These are phyloP conservation scores for Thermoascus crustaceus DNA, from an alignment of 2,329 filamentous ascomycete genomes.

Conservation along the genomic window DNA sequence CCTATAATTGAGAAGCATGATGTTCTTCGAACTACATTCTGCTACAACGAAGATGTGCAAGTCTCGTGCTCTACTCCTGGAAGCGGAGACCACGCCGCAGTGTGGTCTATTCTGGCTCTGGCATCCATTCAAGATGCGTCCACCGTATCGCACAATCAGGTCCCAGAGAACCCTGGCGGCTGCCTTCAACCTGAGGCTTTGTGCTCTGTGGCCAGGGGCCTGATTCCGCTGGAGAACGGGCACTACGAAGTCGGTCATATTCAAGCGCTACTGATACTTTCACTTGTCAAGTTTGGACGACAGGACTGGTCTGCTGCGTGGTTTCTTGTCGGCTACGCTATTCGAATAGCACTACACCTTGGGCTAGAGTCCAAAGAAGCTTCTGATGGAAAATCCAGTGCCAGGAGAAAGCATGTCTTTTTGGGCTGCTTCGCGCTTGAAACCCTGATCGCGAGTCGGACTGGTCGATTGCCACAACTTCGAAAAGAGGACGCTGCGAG, in stretches of 20 bases:
- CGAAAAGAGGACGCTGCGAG: slow-evolving; percentile 36
- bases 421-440: not conserved
- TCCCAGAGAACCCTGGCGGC: not conserved
- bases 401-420: slow-evolving; percentile 6
- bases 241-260: slow-evolving; percentile 1
- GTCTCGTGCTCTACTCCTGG: not conserved
- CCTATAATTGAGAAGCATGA: slow-evolving; percentile 1
- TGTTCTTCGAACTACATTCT: not conserved
- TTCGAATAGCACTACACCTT: slow-evolving; percentile 7
- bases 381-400: not conserved
- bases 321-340: slow-evolving; percentile 5
- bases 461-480: not conserved
- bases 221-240: slow-evolving; percentile 1
- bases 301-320: slow-evolving; percentile 1
- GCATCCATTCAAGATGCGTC: slow-evolving; percentile 1
- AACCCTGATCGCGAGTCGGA: slow-evolving; percentile 9
- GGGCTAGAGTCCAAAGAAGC: slow-evolving; percentile 3
- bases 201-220: not conserved
- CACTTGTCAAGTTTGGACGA: slow-evolving; percentile 1
- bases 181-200: not conserved
- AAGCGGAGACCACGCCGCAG: not conserved
- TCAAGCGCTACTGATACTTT: slow-evolving; percentile 1
- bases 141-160: not conserved
- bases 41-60: not conserved
- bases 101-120: slow-evolving; percentile 1